Percentiles rank a stretch among this genome's conserved stretches.
Conservation (phyloP, 352 stramenopile species). For the Pythium monospermum region DNA sequence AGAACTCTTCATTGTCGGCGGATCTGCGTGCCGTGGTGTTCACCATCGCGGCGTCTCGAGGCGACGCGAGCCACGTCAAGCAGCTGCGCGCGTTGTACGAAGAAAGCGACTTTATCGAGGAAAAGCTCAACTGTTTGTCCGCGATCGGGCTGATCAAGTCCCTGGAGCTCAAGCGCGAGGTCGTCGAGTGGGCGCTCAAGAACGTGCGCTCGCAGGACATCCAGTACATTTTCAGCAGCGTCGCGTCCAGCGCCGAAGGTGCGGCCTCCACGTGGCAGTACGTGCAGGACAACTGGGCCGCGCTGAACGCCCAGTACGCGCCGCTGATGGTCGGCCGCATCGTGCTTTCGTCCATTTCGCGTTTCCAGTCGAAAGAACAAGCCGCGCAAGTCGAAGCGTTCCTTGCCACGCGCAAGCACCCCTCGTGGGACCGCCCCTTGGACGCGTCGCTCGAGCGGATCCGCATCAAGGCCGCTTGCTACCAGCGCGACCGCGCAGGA, state of each 20-base stretch:
- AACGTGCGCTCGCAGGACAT: constrained; percentile 82
- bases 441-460: constrained; percentile 71
- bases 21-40: constrained; percentile 68
- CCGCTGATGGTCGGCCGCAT: constrained; percentile 64
- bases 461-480: constrained; percentile 63
- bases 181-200: constrained; percentile 63
- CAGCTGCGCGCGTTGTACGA: constrained; percentile 59
- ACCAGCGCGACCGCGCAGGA: constrained; percentile 43
- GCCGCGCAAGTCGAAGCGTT: constrained; percentile 57
- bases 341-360: constrained; percentile 46
- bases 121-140: constrained; percentile 76
- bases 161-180: constrained; percentile 49
- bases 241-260: constrained; percentile 53
- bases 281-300: constrained; percentile 60
- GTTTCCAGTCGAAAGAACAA: constrained; percentile 59
- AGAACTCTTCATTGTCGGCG: constrained; percentile 34
- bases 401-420: constrained; percentile 57
- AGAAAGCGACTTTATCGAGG: constrained; percentile 71
- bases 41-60: constrained; percentile 42
- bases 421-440: constrained; percentile 57
- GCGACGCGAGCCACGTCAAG: constrained; percentile 35
- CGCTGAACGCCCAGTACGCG: constrained; percentile 62
- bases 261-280: constrained; percentile 64
- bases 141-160: constrained; percentile 62
- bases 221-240: constrained; percentile 67